These are phyloP conservation scores for Naganishia randhawae DNA, from an alignment of 768 basidiomycete species.

Conservation along the genomic window DNA sequence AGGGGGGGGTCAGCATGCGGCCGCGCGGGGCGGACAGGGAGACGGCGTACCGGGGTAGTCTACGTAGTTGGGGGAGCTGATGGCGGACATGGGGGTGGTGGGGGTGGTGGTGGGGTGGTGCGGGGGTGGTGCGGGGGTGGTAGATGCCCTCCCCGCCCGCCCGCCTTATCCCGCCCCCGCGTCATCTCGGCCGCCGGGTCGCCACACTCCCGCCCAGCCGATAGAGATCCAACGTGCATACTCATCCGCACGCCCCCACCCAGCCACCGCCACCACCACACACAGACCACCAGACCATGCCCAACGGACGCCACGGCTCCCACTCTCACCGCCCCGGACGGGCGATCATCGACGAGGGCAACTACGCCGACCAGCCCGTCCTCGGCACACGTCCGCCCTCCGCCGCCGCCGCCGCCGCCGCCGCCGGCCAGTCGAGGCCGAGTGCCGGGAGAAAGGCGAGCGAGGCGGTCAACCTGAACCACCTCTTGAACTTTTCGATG, in stretches of 20 bases:
- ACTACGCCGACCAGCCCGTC: constrained; percentile 12
- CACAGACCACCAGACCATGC: not conserved
- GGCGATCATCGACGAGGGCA: constrained; percentile 8
- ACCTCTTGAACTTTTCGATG: constrained; percentile 29
- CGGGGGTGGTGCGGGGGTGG: no score
- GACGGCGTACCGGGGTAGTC: constrained; percentile 22
- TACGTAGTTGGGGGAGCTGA: constrained; percentile 8
- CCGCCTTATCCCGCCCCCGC: no score
- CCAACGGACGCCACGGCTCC: not conserved
- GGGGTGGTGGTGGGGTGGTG: not conserved
- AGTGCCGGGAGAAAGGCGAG: constrained; percentile 14
- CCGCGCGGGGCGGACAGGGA: not conserved
- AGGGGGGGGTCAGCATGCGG: not conserved
- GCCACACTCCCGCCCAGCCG: not conserved
- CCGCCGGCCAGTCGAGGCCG: not conserved
- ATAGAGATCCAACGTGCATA: not conserved
- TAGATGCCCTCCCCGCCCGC: no score
- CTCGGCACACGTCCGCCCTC: not conserved
- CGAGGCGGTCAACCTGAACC: constrained; percentile 25
- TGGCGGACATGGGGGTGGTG: constrained; percentile 4
- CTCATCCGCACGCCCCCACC: no score
- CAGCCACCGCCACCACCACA: not conserved
- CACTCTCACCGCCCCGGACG: constrained; percentile 10
- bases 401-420: not conserved
- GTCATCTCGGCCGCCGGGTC: not conserved